Conservation (phyloP, 305 asterid species). For the Fraxinus angustifolia region DNA sequence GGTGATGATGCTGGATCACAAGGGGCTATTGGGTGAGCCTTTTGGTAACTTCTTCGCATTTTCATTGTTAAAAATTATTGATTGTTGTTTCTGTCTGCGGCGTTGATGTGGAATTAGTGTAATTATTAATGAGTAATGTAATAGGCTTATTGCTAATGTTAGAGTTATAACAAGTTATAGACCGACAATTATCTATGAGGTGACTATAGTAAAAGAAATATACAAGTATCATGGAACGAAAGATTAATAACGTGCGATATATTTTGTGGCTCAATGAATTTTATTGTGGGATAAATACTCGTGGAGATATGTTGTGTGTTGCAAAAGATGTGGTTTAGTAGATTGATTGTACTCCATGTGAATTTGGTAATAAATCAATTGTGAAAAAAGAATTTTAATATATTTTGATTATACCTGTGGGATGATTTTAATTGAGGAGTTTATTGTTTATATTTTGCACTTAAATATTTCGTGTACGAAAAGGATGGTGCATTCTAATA, state of each 20-base stretch:
- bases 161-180: background rate
- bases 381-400: background rate
- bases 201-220: background rate
- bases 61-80: background rate
- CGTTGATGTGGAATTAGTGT: background rate
- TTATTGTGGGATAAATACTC: background rate
- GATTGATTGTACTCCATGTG: background rate
- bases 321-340: background rate
- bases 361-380: background rate
- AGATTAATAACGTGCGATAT: background rate
- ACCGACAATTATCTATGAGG: background rate
- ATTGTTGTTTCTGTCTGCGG: background rate
- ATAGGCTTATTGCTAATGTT: background rate
- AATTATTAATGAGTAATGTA: background rate
- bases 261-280: background rate
- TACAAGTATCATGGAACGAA: background rate
- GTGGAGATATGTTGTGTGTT: background rate
- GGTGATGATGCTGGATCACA: constrained; percentile 88
- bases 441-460: background rate
- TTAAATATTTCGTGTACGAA: background rate
- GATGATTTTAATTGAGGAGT: background rate
- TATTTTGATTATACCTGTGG: background rate
- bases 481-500: background rate
- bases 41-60: background rate
- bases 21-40: constrained; percentile 77